phyloP scores from a whole-genome alignment of 1,284 basidiomycete species.

The Cutaneotrichosporon spelunceum region DNA sequence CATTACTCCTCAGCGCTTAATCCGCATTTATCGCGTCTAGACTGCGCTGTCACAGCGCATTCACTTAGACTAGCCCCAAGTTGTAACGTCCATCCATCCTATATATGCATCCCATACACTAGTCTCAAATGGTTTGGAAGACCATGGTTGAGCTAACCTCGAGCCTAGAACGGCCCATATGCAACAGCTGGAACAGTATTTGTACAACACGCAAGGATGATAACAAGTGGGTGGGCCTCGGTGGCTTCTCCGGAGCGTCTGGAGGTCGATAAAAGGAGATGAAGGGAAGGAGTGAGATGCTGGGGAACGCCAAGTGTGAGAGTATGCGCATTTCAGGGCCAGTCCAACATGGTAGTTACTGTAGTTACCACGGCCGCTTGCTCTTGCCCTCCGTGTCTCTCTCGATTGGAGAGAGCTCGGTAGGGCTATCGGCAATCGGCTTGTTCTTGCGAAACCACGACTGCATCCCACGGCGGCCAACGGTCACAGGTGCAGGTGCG shows the following conservation, averaged over 20 bases:
- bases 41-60: neutral
- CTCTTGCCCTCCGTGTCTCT: neutral
- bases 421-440: neutral
- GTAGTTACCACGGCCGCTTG: conserved; percentile 6
- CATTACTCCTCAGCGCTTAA: conserved; percentile 61
- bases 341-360: neutral
- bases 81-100: neutral
- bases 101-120: neutral
- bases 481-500: neutral
- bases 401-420: neutral
- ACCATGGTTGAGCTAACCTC: neutral
- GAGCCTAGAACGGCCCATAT: neutral
- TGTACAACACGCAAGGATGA: neutral
- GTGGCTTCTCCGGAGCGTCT: neutral
- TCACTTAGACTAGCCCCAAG: neutral
- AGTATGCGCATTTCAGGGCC: neutral
- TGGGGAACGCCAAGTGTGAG: neutral
- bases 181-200: neutral
- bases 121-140: neutral
- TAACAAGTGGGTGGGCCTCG: neutral
- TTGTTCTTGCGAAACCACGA: conserved; percentile 1
- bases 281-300: neutral
- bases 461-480: neutral
- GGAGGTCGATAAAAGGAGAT: neutral
- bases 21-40: conserved; percentile 61